phyloP scores from a whole-genome alignment of 805 yeast genomes.

The Nadsonia fulvescens region DNA sequence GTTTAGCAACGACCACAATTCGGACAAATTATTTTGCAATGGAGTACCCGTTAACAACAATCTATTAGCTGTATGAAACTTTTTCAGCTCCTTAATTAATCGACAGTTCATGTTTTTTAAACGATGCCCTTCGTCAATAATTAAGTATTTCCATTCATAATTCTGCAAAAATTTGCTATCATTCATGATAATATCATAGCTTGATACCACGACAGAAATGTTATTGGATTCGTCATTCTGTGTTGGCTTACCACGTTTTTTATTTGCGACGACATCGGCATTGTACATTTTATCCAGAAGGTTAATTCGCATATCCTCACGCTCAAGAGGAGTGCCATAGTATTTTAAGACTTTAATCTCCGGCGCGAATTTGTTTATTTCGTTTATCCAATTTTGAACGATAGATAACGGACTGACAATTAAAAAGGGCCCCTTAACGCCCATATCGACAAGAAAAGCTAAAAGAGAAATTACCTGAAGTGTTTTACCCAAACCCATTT shows the following conservation, averaged over 20 bases:
- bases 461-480: constrained; percentile 72
- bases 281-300: constrained; percentile 2
- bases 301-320: constrained; percentile 18
- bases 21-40: constrained; percentile 74
- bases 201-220: constrained; percentile 42
- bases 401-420: constrained; percentile 93
- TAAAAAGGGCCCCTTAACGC: constrained; percentile 81
- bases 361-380: constrained; percentile 61
- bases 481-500: constrained; percentile 95
- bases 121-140: constrained; percentile 93
- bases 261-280: not conserved
- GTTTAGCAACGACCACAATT: constrained; percentile 81
- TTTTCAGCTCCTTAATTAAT: constrained; percentile 53
- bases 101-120: constrained; percentile 70
- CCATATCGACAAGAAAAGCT: constrained; percentile 60
- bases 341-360: constrained; percentile 37
- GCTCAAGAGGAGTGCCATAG: constrained; percentile 41
- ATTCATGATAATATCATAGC: constrained; percentile 62
- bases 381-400: constrained; percentile 67
- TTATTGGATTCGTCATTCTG: constrained; percentile 4
- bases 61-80: constrained; percentile 41
- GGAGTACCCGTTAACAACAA: constrained; percentile 91
- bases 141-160: constrained; percentile 59
- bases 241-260: constrained; percentile 11
- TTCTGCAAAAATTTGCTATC: constrained; percentile 41